phyloP scores from a whole-genome alignment of 352 stramenopile genomes.

The Poterioochromonas sp. region DNA sequence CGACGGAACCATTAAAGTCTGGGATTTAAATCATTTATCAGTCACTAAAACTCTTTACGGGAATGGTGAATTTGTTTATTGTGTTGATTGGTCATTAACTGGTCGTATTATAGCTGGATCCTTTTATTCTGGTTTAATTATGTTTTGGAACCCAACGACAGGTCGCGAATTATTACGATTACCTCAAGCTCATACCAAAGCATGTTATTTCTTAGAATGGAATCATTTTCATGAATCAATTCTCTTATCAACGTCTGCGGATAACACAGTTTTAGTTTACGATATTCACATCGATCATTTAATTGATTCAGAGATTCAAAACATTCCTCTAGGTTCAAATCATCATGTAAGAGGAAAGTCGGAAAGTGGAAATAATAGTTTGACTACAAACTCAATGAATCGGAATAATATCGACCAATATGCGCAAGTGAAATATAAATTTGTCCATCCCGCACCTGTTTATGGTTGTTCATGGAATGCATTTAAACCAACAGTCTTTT shows the following conservation, averaged over 20 bases:
- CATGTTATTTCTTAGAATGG: slow-evolving; percentile 2
- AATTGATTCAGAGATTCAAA: not conserved
- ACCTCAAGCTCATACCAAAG: not conserved
- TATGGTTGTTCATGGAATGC: slow-evolving; percentile 4
- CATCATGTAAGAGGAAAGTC: not conserved
- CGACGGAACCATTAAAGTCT: slow-evolving; percentile 15
- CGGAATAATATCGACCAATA: no score
- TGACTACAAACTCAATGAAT: not conserved
- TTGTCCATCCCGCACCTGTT: slow-evolving; percentile 1
- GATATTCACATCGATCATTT: not conserved
- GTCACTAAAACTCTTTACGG: slow-evolving; percentile 4
- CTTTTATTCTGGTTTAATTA: not conserved
- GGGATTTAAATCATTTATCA: not conserved
- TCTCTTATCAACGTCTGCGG: not conserved
- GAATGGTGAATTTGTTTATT: not conserved
- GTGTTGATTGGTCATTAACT: not conserved
- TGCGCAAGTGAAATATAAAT: not conserved
- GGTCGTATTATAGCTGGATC: not conserved
- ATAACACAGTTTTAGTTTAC: not conserved
- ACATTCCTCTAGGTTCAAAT: not conserved
- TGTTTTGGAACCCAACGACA: slow-evolving; percentile 1
- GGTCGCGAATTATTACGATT: not conserved
- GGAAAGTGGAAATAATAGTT: not conserved
- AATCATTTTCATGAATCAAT: not conserved
- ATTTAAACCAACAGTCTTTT: not conserved